Evolutionary conservation across 2,329 filamentous ascomycete species (phyloP).

Genomic region (Colletotrichum sp.): DNA sequence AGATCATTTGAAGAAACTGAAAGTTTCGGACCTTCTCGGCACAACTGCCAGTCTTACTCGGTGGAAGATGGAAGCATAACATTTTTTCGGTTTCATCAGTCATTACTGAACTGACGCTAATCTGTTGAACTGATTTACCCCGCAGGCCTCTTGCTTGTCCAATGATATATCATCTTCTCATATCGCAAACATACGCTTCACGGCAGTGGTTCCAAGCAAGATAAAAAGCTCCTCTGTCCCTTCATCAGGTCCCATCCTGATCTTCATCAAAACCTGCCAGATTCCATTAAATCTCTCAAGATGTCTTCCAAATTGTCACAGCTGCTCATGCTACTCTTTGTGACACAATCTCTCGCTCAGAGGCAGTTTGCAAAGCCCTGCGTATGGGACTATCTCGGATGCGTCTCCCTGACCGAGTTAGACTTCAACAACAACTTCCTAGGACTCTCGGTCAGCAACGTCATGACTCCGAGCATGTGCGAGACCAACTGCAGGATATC

Average conservation of each 20-base stretch:
- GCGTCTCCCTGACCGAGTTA: not conserved
- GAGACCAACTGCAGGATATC: not conserved
- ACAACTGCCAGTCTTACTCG: not conserved
- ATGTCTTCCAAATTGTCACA: not conserved
- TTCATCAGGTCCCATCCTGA: not conserved
- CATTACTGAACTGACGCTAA: accelerated
- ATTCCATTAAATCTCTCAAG: not conserved
- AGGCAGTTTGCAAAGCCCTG: not conserved
- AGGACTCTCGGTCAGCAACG: not conserved
- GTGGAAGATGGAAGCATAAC: not conserved
- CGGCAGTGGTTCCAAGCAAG: accelerated
- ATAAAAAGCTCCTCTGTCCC: not conserved
- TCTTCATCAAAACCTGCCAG: not conserved
- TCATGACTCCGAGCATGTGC: not conserved
- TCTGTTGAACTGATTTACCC: accelerated
- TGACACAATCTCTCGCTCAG: not conserved
- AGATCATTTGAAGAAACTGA: not conserved
- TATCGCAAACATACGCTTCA: accelerated
- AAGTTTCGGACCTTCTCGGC: not conserved
- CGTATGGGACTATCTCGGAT: not conserved
- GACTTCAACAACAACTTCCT: not conserved
- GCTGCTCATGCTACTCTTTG: not conserved
- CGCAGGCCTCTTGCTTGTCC: not conserved
- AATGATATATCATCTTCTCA: accelerated
- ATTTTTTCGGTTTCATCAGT: not conserved